A percentile compares a stretch with the other conserved stretches of the same genome.
Evolutionary conservation across 2,329 filamentous ascomycete species (phyloP).

Genomic region (Cordyceps cicadae): DNA sequence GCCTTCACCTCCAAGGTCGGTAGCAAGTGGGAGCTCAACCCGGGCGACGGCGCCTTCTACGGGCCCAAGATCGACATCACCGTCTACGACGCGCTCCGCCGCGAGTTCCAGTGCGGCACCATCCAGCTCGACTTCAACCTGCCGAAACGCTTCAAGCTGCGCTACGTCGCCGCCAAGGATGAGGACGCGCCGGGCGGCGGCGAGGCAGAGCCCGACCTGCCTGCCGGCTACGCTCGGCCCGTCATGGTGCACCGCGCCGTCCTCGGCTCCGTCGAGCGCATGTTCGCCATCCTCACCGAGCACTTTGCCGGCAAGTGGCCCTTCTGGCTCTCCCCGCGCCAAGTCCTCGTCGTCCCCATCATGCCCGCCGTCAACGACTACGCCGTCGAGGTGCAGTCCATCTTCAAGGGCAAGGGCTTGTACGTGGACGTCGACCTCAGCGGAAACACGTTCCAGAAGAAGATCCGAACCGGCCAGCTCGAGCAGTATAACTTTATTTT

Average conservation of each 20-base stretch:
- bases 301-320: conserved; percentile 85
- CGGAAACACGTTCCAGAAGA: conserved; percentile 80
- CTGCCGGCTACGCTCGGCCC: conserved; percentile 65
- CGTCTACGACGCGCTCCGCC: conserved; percentile 76
- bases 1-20: conserved; percentile 57
- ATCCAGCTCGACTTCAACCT: conserved; percentile 93
- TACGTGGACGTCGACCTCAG: conserved; percentile 52
- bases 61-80: conserved; percentile 98
- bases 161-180: conserved; percentile 44
- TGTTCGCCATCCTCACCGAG: conserved; percentile 70
- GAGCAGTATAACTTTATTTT: conserved; percentile 81
- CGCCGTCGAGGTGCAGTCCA: conserved; percentile 61
- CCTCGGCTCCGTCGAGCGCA: conserved; percentile 58
- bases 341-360: conserved; percentile 54
- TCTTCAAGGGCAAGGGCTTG: conserved; percentile 60
- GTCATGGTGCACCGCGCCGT: conserved; percentile 86
- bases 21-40: conserved; percentile 79
- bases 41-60: conserved; percentile 95
- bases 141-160: conserved; percentile 32
- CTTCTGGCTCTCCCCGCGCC: conserved; percentile 79
- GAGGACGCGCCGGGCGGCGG: conserved; percentile 31
- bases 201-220: conserved; percentile 43
- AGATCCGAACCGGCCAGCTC: conserved; percentile 75
- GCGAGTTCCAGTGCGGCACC: conserved; percentile 57
- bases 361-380: conserved; percentile 74